Percentiles rank a stretch among this genome's conserved stretches.
These are phyloP conservation scores for Sporopachydermia quercuum DNA, from an alignment of 805 yeast species.

Conservation along the genomic window DNA sequence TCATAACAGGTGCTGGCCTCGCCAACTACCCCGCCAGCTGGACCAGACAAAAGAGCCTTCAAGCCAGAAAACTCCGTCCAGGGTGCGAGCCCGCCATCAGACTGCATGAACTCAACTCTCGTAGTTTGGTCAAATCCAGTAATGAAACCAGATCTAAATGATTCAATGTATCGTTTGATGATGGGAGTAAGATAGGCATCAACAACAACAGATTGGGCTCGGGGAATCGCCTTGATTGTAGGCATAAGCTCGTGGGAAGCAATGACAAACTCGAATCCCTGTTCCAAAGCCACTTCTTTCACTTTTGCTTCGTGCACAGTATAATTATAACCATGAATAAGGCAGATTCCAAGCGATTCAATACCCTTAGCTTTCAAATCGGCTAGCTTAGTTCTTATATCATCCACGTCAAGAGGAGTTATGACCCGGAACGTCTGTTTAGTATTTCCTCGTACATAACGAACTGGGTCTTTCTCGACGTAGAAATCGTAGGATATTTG, in stretches of 20 bases:
- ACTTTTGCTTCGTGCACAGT: slow-evolving; percentile 24
- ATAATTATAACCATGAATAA: slow-evolving; percentile 22
- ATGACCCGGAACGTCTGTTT: slow-evolving; percentile 24
- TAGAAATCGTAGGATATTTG: no score
- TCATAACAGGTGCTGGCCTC: slow-evolving; percentile 38
- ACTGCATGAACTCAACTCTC: slow-evolving; percentile 39
- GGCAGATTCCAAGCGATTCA: slow-evolving; percentile 21
- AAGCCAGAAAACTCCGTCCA: slow-evolving; percentile 38
- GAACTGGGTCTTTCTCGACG: slow-evolving; percentile 14
- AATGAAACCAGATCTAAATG: slow-evolving; percentile 20
- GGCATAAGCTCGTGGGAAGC: slow-evolving; percentile 23
- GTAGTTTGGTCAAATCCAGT: slow-evolving; percentile 25
- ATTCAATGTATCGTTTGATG: slow-evolving; percentile 24
- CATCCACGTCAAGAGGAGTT: slow-evolving; percentile 19
- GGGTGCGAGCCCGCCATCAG: slow-evolving; percentile 42
- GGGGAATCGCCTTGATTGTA: slow-evolving; percentile 23
- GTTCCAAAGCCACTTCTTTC: slow-evolving; percentile 19
- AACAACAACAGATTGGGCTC: slow-evolving; percentile 27
- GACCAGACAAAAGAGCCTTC: slow-evolving; percentile 39
- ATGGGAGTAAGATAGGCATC: slow-evolving; percentile 31
- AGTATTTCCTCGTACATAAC: slow-evolving; percentile 23
- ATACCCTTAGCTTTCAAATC: slow-evolving; percentile 14
- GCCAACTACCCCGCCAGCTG: slow-evolving; percentile 52
- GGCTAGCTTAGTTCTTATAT: slow-evolving; percentile 12
- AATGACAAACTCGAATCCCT: slow-evolving; percentile 20